Conservation (phyloP, 2,329 filamentous ascomycete genomes). For the Trichoderma atrobrunneum region DNA sequence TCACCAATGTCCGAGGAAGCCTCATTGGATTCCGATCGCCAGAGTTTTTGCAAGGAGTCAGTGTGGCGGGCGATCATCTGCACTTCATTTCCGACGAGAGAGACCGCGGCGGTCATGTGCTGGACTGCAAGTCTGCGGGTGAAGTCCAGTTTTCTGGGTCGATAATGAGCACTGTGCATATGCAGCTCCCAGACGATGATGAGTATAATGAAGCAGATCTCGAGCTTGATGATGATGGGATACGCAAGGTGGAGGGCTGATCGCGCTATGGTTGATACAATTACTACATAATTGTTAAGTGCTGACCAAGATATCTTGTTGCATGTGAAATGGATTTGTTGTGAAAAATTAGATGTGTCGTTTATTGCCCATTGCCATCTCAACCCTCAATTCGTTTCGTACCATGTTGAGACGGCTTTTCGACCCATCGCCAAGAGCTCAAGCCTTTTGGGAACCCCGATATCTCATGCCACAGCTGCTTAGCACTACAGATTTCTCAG, state of each 20-base stretch:
- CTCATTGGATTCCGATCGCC: constrained; percentile 1
- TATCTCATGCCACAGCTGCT: no score
- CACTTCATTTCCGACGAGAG: constrained; percentile 10
- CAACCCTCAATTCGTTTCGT: no score
- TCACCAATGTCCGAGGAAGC: background rate
- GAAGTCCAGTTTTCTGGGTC: background rate
- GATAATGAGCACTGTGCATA: background rate
- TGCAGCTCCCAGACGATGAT: background rate
- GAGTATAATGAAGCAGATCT: background rate
- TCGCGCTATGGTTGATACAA: background rate
- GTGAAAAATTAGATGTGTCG: no score
- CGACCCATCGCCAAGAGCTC: no score
- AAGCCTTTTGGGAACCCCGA: no score
- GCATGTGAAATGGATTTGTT: no score
- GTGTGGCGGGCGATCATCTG: constrained; percentile 7
- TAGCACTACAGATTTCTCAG: no score
- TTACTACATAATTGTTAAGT: background rate
- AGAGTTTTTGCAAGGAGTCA: constrained; percentile 7
- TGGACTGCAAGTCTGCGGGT: background rate
- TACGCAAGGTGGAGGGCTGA: constrained; percentile 4
- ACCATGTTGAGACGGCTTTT: no score
- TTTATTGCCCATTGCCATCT: no score
- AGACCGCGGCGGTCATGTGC: background rate
- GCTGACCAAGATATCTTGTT: no score
- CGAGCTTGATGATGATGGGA: background rate